Conservation (phyloP, 106 monocot genomes). For the Phalaenopsis aphrodite region DNA sequence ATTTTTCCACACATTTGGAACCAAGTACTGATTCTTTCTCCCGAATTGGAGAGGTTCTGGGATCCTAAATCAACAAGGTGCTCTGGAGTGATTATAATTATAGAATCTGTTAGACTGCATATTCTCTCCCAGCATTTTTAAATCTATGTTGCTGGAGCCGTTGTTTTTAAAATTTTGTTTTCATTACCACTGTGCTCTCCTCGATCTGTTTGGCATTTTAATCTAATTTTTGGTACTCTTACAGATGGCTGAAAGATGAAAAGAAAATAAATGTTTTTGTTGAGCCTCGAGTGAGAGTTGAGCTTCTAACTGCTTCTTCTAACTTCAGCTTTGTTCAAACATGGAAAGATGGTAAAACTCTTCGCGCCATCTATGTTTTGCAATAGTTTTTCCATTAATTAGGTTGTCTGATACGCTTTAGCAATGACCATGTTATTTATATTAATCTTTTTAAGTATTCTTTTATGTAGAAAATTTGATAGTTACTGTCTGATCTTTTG, state of each 20-base stretch:
- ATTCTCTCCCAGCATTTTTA: background rate
- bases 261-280: constrained; percentile 73
- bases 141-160: background rate
- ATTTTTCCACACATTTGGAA: background rate
- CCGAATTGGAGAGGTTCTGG: background rate
- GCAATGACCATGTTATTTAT: background rate
- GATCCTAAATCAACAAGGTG: background rate
- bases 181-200: background rate
- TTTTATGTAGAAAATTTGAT: background rate
- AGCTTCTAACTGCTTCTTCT: constrained; percentile 52
- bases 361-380: background rate
- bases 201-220: background rate
- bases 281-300: constrained; percentile 82
- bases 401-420: background rate
- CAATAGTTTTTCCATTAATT: background rate
- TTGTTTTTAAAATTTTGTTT: background rate
- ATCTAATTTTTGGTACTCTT: background rate
- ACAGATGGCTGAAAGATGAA: constrained; percentile 77
- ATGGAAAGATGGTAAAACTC: constrained; percentile 74
- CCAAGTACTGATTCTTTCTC: background rate
- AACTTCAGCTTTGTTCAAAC: constrained; percentile 65
- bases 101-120: background rate
- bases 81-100: background rate
- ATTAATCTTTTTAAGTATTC: background rate
- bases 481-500: background rate